Evolutionary conservation across 2,329 filamentous ascomycete genomes (phyloP), one percentile per base, ranked within the genome.

Genomic region (Penicillium sp.): DNA sequence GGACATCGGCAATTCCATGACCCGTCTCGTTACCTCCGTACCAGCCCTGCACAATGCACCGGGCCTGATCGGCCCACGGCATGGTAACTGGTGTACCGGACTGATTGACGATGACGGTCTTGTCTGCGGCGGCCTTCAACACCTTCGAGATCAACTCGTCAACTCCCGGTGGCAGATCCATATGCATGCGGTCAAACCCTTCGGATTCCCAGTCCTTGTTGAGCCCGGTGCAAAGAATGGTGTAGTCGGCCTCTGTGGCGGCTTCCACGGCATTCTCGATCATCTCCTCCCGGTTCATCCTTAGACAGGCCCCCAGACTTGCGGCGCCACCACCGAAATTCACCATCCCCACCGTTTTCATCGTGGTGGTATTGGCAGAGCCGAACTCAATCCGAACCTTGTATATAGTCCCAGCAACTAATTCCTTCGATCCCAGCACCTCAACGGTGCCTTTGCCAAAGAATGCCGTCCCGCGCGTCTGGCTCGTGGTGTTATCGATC

Each of bases 21-120:
- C 89, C 89, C 1, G 86, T 88, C 75, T 93, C 89, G 63, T 93
- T 89, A 15, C 90, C 89, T 55, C 88, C 87, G 64, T 91, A 92
- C 88, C 89, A 93, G 3, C 88, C 88, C 65, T 91, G 87, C 1
- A 91, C 67, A 1, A 91, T 76, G 2, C 83, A 82, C 4, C 72
- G 73, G 1, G 74, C 72, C 34, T 71, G 66, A n/a, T 72, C 65
- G 6, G 64, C 68, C 71, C 77, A 77, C 0, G 76, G 77, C 68
- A 80, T 77, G 4, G 74, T 77, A 6, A 80, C 72, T 0, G 89
- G 88, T 0, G 87, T 89, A 29, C 89, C 89, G 0, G 87, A 89
- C 63, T 91, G 88, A 67, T 89, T 85, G 3, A 91, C 85, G 1
- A 93, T 83, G 3, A 84, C 82, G 0, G 87, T 88, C 44, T 49